phyloP scores from a whole-genome alignment of 495 filamentous ascomycete species.

The Neurospora cerealis region DNA sequence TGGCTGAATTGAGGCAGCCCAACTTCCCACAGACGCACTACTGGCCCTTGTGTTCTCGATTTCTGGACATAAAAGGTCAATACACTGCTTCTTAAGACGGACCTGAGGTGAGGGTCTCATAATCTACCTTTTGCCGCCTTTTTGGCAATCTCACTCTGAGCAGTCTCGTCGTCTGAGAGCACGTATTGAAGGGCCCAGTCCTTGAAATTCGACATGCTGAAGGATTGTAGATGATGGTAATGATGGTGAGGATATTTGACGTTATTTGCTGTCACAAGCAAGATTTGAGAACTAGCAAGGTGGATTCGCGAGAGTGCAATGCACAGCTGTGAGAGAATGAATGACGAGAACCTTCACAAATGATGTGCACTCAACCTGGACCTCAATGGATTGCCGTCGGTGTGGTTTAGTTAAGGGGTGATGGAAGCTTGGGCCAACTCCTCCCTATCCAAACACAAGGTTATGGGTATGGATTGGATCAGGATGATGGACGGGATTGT shows the following conservation, averaged over 20 bases:
- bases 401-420: not conserved
- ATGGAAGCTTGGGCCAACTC: not conserved
- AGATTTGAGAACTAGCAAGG: not conserved
- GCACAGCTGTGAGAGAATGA: not conserved
- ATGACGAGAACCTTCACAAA: not conserved
- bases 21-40: constrained; percentile 33
- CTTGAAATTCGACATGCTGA: constrained; percentile 34
- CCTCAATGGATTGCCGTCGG: not conserved
- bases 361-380: not conserved
- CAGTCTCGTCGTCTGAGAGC: constrained; percentile 32
- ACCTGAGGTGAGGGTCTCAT: not conserved
- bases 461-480: not conserved
- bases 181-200: constrained; percentile 39
- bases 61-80: constrained; percentile 12
- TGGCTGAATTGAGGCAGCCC: constrained; percentile 37
- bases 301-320: not conserved
- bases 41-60: constrained; percentile 33
- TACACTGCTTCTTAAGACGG: not conserved
- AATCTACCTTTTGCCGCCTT: constrained; percentile 31
- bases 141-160: constrained; percentile 22
- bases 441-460: not conserved
- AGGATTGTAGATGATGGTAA: not conserved
- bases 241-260: not conserved
- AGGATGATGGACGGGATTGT: not conserved
- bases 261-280: not conserved